These are phyloP conservation scores for Wickerhamiella brachini DNA, from an alignment of 805 yeast genomes.

Conservation along the genomic window DNA sequence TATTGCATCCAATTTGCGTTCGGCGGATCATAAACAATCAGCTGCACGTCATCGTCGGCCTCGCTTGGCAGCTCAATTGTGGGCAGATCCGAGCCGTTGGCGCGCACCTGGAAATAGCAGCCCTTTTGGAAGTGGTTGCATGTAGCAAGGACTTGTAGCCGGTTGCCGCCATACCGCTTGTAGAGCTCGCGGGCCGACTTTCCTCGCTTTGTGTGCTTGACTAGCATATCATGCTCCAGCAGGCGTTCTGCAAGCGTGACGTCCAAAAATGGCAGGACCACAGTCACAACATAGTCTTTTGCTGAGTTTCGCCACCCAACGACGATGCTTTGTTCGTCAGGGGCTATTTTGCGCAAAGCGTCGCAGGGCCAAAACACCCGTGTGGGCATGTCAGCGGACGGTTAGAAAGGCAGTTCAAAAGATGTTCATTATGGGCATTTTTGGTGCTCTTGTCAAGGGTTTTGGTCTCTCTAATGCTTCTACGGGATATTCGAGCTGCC, in stretches of 20 bases:
- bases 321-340: constrained; percentile 3
- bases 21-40: constrained; percentile 59
- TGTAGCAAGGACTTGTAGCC: constrained; percentile 11
- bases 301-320: constrained; percentile 16
- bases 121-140: constrained; percentile 4
- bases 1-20: constrained; percentile 57
- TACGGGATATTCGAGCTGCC: too few species aligned
- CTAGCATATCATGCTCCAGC: constrained; percentile 11
- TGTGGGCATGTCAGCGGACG: constrained; percentile 2
- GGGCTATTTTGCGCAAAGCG: not conserved
- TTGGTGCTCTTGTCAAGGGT: too few species aligned
- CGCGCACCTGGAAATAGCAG: constrained; percentile 1
- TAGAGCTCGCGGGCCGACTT: constrained; percentile 11
- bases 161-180: constrained; percentile 8
- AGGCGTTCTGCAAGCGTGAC: constrained; percentile 9
- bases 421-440: too few species aligned
- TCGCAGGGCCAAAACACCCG: constrained; percentile 9
- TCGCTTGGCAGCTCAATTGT: not conserved
- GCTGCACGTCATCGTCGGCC: constrained; percentile 9
- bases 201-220: constrained; percentile 2
- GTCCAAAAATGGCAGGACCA: constrained; percentile 11
- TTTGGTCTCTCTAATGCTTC: too few species aligned
- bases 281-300: constrained; percentile 13
- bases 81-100: not conserved
- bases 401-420: too few species aligned